phyloP scores from a whole-genome alignment of 2,329 filamentous ascomycete species.

The Aspergillus aculeatus region DNA sequence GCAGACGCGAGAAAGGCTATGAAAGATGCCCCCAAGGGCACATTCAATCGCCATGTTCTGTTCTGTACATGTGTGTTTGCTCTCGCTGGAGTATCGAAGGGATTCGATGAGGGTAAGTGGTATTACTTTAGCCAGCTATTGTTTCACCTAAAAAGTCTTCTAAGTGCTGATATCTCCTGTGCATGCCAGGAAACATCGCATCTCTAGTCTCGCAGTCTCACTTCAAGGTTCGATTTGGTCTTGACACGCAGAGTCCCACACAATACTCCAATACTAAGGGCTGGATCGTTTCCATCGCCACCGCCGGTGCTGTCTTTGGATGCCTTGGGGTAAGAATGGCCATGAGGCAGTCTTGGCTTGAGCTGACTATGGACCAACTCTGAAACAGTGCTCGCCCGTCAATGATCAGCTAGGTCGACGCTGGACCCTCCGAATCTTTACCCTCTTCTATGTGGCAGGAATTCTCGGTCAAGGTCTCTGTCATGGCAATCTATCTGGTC shows the following conservation, averaged over 20 bases:
- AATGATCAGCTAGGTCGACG: constrained; percentile 19
- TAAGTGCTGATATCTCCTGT: background rate
- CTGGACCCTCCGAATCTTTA: constrained; percentile 18
- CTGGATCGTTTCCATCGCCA: constrained; percentile 20
- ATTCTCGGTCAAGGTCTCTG: constrained; percentile 19
- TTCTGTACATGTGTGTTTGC: constrained; percentile 22
- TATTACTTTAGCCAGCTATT: too few species aligned
- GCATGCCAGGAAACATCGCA: constrained; percentile 18
- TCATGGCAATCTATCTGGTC: constrained; percentile 11
- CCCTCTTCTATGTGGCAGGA: constrained; percentile 19
- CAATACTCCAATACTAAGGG: constrained; percentile 20
- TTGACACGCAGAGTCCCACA: constrained; percentile 1
- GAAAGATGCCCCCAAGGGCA: constrained; percentile 19
- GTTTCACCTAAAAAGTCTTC: background rate
- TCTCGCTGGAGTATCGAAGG: constrained; percentile 21
- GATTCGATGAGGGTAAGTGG: constrained; percentile 19
- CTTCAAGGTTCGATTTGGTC: constrained; percentile 15
- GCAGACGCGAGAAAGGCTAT: constrained; percentile 15
- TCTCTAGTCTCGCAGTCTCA: constrained; percentile 18
- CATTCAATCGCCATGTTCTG: constrained; percentile 22
- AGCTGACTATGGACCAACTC: too few species aligned
- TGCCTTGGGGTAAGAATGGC: constrained; percentile 14
- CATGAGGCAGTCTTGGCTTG: background rate
- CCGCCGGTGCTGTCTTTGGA: constrained; percentile 20
- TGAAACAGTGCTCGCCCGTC: constrained; percentile 13